phyloP scores from a whole-genome alignment of 1,284 basidiomycete genomes.

The Ustilago esculenta region DNA sequence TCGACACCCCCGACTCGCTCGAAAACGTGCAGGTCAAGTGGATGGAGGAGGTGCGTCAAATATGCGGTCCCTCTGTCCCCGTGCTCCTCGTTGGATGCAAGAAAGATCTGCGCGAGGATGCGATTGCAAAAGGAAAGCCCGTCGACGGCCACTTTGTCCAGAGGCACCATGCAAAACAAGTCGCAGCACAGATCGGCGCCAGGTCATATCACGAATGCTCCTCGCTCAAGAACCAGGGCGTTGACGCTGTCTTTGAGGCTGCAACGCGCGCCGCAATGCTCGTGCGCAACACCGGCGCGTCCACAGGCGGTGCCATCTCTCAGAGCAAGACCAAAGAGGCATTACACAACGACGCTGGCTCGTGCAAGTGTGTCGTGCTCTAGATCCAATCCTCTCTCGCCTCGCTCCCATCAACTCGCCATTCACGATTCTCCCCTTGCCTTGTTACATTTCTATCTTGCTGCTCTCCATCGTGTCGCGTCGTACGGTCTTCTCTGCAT shows the following conservation, averaged over 20 bases:
- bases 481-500: constrained; percentile 23
- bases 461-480: not conserved
- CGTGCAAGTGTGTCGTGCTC: constrained; percentile 49
- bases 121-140: constrained; percentile 63
- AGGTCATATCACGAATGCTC: constrained; percentile 62
- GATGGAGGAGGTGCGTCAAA: constrained; percentile 72
- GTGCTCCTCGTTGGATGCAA: constrained; percentile 88
- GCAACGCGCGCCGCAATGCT: constrained; percentile 62
- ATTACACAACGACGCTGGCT: constrained; percentile 45
- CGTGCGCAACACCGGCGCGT: constrained; percentile 44
- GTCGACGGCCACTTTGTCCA: constrained; percentile 67
- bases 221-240: constrained; percentile 60
- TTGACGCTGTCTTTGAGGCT: constrained; percentile 61
- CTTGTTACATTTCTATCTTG: not conserved
- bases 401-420: not conserved
- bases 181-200: constrained; percentile 72
- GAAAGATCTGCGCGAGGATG: constrained; percentile 76
- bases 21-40: constrained; percentile 97
- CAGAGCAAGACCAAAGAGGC: constrained; percentile 49
- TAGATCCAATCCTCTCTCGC: constrained; percentile 4
- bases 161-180: constrained; percentile 67
- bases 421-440: too few species aligned
- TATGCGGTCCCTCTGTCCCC: constrained; percentile 72
- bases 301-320: constrained; percentile 41
- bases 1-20: constrained; percentile 94